Percentiles rank a stretch among this genome's conserved stretches.
phyloP scores from a whole-genome alignment of 495 filamentous ascomycete species.

The Achaetomiella virescens region DNA sequence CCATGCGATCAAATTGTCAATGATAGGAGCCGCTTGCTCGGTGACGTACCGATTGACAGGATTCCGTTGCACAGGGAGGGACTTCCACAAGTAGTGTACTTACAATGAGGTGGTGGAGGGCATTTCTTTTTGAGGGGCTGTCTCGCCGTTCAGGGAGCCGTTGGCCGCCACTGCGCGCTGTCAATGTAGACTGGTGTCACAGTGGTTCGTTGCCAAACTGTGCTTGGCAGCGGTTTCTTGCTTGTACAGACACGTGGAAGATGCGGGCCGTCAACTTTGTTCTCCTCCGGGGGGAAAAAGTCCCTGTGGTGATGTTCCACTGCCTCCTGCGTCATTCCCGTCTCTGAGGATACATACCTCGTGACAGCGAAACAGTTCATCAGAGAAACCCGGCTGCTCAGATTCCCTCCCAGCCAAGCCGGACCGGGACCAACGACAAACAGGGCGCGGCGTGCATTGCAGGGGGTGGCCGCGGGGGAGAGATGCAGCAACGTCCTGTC shows the following conservation, averaged over 20 bases:
- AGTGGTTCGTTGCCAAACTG: not conserved
- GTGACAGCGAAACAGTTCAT: no score
- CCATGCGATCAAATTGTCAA: not conserved
- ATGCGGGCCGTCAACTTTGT: not conserved
- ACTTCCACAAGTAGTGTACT: not conserved
- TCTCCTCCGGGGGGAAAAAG: not conserved
- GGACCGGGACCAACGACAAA: not conserved
- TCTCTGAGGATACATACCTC: not conserved
- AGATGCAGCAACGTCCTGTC: conserved; percentile 6
- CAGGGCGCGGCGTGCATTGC: not conserved
- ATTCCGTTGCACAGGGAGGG: not conserved
- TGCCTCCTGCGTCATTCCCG: no score
- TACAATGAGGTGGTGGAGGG: not conserved
- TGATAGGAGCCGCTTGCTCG: not conserved
- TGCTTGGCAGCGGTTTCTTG: not conserved
- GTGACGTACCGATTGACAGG: not conserved
- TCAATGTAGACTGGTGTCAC: not conserved
- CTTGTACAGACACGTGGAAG: not conserved
- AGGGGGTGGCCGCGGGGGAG: not conserved
- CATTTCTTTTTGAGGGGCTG: not conserved
- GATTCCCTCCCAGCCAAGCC: not conserved
- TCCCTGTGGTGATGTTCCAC: not conserved
- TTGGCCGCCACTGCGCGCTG: not conserved
- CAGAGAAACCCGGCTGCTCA: no score
- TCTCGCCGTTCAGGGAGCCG: not conserved